Evolutionary conservation across 257 asterid species (phyloP).

Genomic region (Nicotiana paniculata): DNA sequence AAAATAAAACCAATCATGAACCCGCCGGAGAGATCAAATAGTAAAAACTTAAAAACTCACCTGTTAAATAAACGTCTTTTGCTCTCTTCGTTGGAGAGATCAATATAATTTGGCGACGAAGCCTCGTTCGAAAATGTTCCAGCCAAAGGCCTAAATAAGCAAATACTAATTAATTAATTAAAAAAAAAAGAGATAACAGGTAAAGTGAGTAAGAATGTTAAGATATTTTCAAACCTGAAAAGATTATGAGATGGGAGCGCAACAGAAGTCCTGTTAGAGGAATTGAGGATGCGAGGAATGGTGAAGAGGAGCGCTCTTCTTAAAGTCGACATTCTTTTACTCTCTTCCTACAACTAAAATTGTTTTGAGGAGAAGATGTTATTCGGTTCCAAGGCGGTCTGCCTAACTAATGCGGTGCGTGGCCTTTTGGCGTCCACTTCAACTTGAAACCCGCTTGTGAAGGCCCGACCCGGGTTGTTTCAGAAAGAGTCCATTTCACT

Average conservation of each 20-base stretch:
- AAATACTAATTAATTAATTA: background rate
- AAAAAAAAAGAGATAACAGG: background rate
- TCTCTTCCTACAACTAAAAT: background rate
- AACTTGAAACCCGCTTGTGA: background rate
- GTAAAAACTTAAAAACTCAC: conserved; percentile 6
- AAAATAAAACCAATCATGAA: background rate
- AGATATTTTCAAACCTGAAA: conserved; percentile 26
- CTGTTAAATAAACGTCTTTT: conserved; percentile 75
- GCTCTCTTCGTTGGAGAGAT: conserved; percentile 65
- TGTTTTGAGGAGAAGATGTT: background rate
- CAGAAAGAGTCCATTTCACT: no score
- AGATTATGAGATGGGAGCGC: conserved; percentile 17
- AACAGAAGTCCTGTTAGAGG: conserved; percentile 22
- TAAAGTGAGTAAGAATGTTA: background rate
- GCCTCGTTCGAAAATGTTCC: conserved; percentile 33
- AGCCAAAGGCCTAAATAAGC: conserved; percentile 42
- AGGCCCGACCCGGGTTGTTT: no score
- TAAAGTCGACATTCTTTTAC: conserved; percentile 42
- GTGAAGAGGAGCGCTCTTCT: conserved; percentile 41
- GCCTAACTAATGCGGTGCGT: background rate
- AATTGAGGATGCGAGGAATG: conserved; percentile 47
- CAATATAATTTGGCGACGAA: conserved; percentile 31
- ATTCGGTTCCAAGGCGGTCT: background rate
- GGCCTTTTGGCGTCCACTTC: background rate
- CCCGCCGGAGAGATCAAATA: background rate